Evolutionary conservation across 2,329 filamentous ascomycete genomes (phyloP).

Genomic region (Teratosphaeria destructans): DNA sequence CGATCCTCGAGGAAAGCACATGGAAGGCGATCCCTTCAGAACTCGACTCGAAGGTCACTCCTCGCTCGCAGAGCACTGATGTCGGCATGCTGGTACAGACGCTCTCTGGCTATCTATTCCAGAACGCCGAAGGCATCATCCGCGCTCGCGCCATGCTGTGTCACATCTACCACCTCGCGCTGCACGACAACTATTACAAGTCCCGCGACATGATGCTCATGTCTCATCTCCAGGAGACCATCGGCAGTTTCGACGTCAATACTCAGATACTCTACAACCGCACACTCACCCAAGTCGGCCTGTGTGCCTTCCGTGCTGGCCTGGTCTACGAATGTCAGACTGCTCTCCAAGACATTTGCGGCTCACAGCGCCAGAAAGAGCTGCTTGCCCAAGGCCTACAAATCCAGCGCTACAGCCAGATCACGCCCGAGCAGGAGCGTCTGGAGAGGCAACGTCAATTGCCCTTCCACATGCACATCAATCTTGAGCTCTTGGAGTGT

Average conservation of each 20-base stretch:
- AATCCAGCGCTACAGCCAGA: constrained; percentile 92
- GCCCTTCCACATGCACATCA: constrained; percentile 99
- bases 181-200: constrained; percentile 97
- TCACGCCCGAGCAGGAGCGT: constrained; percentile 94
- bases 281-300: constrained; percentile 91
- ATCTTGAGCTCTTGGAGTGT: constrained; percentile 93
- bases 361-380: constrained; percentile 95
- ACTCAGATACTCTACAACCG: constrained; percentile 99
- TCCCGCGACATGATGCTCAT: constrained; percentile 99
- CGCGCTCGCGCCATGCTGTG: constrained; percentile 94
- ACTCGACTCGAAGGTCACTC: constrained; percentile 71
- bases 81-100: constrained; percentile 68
- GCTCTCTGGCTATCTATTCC: constrained; percentile 91
- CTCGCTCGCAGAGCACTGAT: constrained; percentile 57
- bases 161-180: constrained; percentile 95
- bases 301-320: constrained; percentile 95
- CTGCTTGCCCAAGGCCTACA: constrained; percentile 95
- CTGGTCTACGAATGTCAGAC: constrained; percentile 96
- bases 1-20: constrained; percentile 85
- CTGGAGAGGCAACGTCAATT: constrained; percentile 94
- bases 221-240: constrained; percentile 97
- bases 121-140: constrained; percentile 89
- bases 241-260: constrained; percentile 89
- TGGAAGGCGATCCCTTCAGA: constrained; percentile 68
- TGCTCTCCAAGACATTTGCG: constrained; percentile 95